Evolutionary conservation across 306 rosid genomes (phyloP), one percentile per base, ranked within the genome.

Genomic region (Begonia fuchsioides): DNA sequence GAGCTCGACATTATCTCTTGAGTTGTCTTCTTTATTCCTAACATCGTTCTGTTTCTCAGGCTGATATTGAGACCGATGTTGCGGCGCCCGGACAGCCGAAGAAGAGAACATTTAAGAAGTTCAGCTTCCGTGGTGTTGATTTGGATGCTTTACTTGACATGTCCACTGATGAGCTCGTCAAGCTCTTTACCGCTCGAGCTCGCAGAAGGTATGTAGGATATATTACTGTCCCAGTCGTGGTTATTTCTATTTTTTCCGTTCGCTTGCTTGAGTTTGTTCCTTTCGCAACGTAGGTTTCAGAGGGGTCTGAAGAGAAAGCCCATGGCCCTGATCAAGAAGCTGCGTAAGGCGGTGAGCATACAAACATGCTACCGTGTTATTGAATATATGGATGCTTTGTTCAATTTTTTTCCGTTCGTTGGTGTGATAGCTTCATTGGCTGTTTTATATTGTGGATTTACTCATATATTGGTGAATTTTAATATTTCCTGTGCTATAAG

Each of bases 281-380:
- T 13, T 14, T 38, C 44, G 12, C 46, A 49, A 43, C 16, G 10
- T 43, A 79, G 87, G 87, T 87, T 87, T 65, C 84, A 84, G 62
- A 83, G 96, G 60, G 96, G 94, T 26, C 56, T 87, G 69, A 87
- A 81, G 65, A 63, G 96, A 15, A 87, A 87, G 77, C 96, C 96
- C 9, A 87, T 87, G 96, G 96, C 96, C 15, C 43, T 87, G 51
- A 83, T 87, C 49, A 87, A 87, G 87, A 87, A 87, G 76, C 96
- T 87, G 5, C 94, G 96, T 60, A 87, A 83, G 58, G 96, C 96
- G 71, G 95, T 85, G 59, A 47, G 12, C 45, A 5, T 40, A 44
- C 9, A 2, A n/a, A n/a, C n/a, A n/a, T n/a, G n/a, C n/a, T n/a
- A n/a, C n/a, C n/a, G n/a, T n/a, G n/a, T n/a, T n/a, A n/a, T n/a